Evolutionary conservation across 1,139 yeast species (phyloP).

Genomic region (Saccharomycopsis crataegensis): DNA sequence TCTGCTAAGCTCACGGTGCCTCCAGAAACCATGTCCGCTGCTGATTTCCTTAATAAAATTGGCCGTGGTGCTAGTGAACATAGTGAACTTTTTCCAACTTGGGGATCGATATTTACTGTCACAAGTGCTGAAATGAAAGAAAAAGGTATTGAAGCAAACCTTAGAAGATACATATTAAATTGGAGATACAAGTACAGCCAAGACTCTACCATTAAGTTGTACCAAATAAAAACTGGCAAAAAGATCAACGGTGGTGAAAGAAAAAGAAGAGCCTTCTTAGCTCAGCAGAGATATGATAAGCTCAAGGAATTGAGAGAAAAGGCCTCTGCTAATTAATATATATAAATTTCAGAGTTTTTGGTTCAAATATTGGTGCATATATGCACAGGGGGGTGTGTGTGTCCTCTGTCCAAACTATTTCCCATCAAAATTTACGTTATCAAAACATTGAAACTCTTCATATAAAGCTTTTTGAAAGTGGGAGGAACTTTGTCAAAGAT

Average conservation of each 20-base stretch:
- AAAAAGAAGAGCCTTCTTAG: conserved; percentile 60
- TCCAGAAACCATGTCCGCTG: conserved; percentile 57
- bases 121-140: conserved; percentile 55
- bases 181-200: conserved; percentile 34
- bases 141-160: conserved; percentile 70
- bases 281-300: conserved; percentile 60
- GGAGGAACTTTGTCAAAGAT: too few species aligned
- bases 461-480: too few species aligned
- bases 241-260: conserved; percentile 90
- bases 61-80: conserved; percentile 72
- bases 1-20: conserved; percentile 28
- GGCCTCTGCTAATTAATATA: conserved; percentile 1
- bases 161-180: conserved; percentile 54
- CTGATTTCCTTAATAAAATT: conserved; percentile 60
- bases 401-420: too few species aligned
- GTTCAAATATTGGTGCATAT: too few species aligned
- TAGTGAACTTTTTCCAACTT: conserved; percentile 63
- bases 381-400: too few species aligned
- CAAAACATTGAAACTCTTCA: too few species aligned
- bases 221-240: conserved; percentile 56
- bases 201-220: conserved; percentile 33
- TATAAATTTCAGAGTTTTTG: too few species aligned
- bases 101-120: conserved; percentile 59
- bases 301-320: conserved; percentile 28
- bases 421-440: too few species aligned